Conservation (phyloP, 164 flowering plant genomes). For the Vitis rotundifolia region DNA sequence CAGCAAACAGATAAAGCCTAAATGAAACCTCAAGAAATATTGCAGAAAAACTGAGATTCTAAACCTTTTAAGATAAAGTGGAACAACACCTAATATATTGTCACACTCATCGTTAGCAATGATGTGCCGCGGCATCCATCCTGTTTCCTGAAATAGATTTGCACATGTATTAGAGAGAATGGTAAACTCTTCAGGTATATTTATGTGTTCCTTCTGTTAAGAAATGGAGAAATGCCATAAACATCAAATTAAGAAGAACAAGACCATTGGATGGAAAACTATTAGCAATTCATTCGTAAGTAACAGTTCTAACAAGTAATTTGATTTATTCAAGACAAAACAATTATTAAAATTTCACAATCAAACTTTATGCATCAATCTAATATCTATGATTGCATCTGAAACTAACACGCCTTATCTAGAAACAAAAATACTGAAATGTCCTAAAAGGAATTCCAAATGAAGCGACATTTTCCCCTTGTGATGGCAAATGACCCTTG, state of each 20-base stretch:
- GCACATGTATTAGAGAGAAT: slow-evolving; percentile 1
- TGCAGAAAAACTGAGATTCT: slow-evolving; percentile 10
- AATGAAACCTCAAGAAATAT: not conserved
- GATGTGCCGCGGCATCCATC: slow-evolving; percentile 84
- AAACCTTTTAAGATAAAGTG: slow-evolving; percentile 96
- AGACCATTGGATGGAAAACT: too few species aligned
- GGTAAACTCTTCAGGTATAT: not conserved
- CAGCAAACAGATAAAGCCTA: slow-evolving; percentile 4
- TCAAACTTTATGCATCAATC: too few species aligned
- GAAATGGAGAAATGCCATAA: too few species aligned
- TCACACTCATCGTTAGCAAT: slow-evolving; percentile 72
- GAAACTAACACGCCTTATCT: too few species aligned
- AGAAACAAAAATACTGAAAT: too few species aligned
- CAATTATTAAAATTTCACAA: too few species aligned
- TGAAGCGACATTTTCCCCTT: not conserved
- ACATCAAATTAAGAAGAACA: too few species aligned
- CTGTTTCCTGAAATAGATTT: slow-evolving; percentile 72
- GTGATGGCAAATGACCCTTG: not conserved
- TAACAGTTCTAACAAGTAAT: too few species aligned
- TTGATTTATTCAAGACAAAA: too few species aligned
- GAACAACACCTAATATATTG: slow-evolving; percentile 81
- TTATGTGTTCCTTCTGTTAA: not conserved
- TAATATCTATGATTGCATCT: too few species aligned
- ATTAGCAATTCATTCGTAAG: too few species aligned
- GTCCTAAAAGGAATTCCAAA: too few species aligned